These are phyloP conservation scores for Kodamaea hsintzibuensis DNA, from an alignment of 805 yeast genomes.

Conservation along the genomic window DNA sequence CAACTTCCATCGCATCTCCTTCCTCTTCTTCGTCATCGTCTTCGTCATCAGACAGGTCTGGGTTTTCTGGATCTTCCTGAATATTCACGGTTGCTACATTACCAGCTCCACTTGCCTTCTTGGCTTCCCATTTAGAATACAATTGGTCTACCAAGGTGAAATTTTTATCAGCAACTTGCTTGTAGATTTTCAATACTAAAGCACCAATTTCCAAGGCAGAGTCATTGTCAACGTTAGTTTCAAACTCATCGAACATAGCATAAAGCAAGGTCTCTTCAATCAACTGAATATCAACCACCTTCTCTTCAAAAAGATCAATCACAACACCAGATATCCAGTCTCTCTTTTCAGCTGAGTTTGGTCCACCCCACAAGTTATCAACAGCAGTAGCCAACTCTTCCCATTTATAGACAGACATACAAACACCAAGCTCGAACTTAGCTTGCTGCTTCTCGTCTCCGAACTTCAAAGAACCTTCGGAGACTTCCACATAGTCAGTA, in stretches of 20 bases:
- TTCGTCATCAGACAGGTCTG: slow-evolving; percentile 51
- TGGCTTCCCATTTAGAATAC: slow-evolving; percentile 60
- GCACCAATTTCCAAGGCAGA: slow-evolving; percentile 76
- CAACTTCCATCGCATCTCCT: slow-evolving; percentile 34
- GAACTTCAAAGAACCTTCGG: slow-evolving; percentile 46
- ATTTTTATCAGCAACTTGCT: slow-evolving; percentile 55
- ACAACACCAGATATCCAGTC: slow-evolving; percentile 91
- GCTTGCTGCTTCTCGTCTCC: slow-evolving; percentile 70
- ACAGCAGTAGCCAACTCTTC: slow-evolving; percentile 87
- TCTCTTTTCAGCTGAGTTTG: slow-evolving; percentile 84
- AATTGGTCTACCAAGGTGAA: slow-evolving; percentile 58
- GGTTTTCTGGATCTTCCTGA: slow-evolving; percentile 62
- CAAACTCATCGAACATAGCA: slow-evolving; percentile 96
- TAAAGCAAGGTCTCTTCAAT: slow-evolving; percentile 83
- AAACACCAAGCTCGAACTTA: slow-evolving; percentile 87
- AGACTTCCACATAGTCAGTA: slow-evolving; percentile 57
- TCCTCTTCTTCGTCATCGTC: slow-evolving; percentile 50
- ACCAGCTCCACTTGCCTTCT: slow-evolving; percentile 39
- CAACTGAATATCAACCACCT: slow-evolving; percentile 69
- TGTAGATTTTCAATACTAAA: slow-evolving; percentile 63
- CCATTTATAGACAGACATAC: slow-evolving; percentile 91
- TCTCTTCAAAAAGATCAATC: slow-evolving; percentile 71
- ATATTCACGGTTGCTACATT: slow-evolving; percentile 42
- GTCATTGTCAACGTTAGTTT: slow-evolving; percentile 83
- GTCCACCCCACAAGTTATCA: slow-evolving; percentile 93